Conservation (phyloP, 805 yeast genomes). For the Monosporozyma yasuniensis region DNA sequence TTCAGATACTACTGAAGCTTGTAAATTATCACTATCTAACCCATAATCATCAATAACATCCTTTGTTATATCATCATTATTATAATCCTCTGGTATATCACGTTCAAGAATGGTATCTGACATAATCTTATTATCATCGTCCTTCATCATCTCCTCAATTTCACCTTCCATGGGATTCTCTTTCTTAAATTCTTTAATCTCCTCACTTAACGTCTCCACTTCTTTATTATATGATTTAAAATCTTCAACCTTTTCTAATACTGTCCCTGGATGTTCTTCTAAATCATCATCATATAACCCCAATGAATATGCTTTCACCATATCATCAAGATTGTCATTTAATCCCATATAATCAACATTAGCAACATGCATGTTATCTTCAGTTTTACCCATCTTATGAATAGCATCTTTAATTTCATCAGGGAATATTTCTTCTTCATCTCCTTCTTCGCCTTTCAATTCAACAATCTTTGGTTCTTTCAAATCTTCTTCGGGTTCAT, state of each 20-base stretch:
- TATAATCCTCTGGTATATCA: slow-evolving; percentile 19
- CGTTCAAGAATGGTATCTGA: slow-evolving; percentile 23
- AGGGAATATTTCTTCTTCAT: slow-evolving; percentile 8
- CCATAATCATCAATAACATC: slow-evolving; percentile 17
- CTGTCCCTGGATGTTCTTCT: slow-evolving; percentile 43
- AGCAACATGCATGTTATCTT: slow-evolving; percentile 14
- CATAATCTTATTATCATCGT: slow-evolving; percentile 5
- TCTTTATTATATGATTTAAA: slow-evolving; percentile 43
- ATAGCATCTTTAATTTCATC: slow-evolving; percentile 8
- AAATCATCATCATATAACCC: slow-evolving; percentile 58
- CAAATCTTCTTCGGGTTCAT: slow-evolving; percentile 2
- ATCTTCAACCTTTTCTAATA: slow-evolving; percentile 46
- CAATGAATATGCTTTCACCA: slow-evolving; percentile 52
- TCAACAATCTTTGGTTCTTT: background rate
- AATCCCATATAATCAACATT: slow-evolving; percentile 35
- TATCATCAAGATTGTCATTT: slow-evolving; percentile 41
- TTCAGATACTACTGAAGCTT: slow-evolving; percentile 43
- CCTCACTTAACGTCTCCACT: slow-evolving; percentile 31
- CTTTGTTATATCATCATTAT: slow-evolving; percentile 23
- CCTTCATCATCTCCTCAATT: background rate
- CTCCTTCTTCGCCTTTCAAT: background rate
- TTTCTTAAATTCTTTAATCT: slow-evolving; percentile 18
- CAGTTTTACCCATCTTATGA: slow-evolving; percentile 4
- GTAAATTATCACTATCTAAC: slow-evolving; percentile 28
- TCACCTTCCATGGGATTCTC: slow-evolving; percentile 11